Conservation (phyloP, 1,139 yeast genomes). For the Protomyces inouyei region DNA sequence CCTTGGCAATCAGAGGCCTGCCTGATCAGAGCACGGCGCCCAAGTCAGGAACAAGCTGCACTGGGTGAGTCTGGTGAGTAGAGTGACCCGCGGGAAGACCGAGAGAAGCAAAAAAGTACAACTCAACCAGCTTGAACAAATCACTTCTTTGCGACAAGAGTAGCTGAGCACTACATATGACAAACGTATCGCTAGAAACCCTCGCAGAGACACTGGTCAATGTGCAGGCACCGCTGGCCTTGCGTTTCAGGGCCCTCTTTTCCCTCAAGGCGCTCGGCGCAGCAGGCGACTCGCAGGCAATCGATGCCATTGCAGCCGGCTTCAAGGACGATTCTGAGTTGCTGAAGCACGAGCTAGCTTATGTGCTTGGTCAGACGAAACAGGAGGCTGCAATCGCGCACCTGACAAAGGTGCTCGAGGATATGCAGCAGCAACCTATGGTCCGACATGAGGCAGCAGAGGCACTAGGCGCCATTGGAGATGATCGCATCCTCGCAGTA, state of each 20-base stretch:
- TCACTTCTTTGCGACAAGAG: too few relatives aligned
- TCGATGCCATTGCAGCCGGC: conserved; percentile 73
- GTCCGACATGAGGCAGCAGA: conserved; percentile 99
- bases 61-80: too few relatives aligned
- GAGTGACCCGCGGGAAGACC: too few relatives aligned
- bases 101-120: too few relatives aligned
- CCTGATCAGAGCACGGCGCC: too few relatives aligned
- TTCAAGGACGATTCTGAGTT: conserved; percentile 83
- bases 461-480: conserved; percentile 94
- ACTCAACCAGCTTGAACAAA: too few relatives aligned
- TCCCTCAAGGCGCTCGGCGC: conserved; percentile 79
- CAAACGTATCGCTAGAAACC: not conserved
- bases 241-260: conserved; percentile 87
- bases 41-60: too few relatives aligned
- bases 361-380: conserved; percentile 94
- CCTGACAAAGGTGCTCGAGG: conserved; percentile 65
- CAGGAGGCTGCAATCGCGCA: conserved; percentile 71
- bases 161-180: too few relatives aligned
- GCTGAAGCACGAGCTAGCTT: conserved; percentile 95
- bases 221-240: conserved; percentile 56
- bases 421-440: conserved; percentile 68
- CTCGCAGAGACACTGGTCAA: conserved; percentile 18
- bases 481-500: conserved; percentile 63
- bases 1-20: too few relatives aligned
- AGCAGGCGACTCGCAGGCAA: conserved; percentile 60